phyloP scores from a whole-genome alignment of 2,329 filamentous ascomycete species.

The Colletotrichum godetiae region DNA sequence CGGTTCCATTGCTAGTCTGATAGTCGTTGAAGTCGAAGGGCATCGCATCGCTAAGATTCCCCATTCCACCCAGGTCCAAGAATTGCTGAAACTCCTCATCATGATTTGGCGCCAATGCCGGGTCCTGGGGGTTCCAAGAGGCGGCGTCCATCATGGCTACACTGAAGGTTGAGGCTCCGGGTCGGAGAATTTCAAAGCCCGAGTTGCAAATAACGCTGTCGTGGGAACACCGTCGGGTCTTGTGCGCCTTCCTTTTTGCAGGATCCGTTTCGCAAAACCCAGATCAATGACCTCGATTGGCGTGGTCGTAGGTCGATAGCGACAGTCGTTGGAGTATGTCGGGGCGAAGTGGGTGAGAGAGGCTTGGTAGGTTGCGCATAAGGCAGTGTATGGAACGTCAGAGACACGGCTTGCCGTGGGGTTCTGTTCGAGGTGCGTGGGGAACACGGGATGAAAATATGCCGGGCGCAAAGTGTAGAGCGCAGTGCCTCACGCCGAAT shows the following conservation, averaged over 20 bases:
- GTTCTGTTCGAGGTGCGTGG: slow-evolving; percentile 23
- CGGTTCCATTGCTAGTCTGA: slow-evolving; percentile 49
- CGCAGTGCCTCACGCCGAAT: slow-evolving; percentile 20
- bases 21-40: slow-evolving; percentile 72
- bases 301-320: neutral
- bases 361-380: slow-evolving; percentile 7
- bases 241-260: neutral
- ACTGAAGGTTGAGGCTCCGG: neutral
- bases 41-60: slow-evolving; percentile 62
- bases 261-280: neutral
- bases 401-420: slow-evolving; percentile 16
- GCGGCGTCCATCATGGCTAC: slow-evolving; percentile 64
- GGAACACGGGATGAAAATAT: neutral
- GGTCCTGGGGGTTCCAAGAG: slow-evolving; percentile 68
- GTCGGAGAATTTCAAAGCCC: neutral
- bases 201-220: neutral
- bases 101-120: slow-evolving; percentile 59
- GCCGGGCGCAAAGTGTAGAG: slow-evolving; percentile 1
- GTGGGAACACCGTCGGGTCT: neutral
- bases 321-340: neutral
- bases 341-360: neutral
- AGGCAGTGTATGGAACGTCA: neutral
- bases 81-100: slow-evolving; percentile 75
- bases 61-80: slow-evolving; percentile 69
- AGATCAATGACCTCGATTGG: neutral